Evolutionary conservation across 805 yeast species (phyloP).

Genomic region (Grigorovia yakushimaensis): DNA sequence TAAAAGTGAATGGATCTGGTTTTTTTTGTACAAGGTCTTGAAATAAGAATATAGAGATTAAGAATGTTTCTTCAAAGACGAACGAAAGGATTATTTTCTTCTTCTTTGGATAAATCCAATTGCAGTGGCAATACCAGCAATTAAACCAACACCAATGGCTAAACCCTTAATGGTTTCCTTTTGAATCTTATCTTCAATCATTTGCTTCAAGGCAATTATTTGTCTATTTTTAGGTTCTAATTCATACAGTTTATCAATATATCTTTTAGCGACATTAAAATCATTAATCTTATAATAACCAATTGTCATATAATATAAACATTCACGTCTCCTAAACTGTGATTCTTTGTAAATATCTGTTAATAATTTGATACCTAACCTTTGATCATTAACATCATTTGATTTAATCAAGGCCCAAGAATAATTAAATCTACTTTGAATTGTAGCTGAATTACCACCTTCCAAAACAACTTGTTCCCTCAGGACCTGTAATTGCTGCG

Average conservation of each 20-base stretch:
- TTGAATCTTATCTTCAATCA: conserved; percentile 76
- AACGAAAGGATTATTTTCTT: conserved; percentile 4
- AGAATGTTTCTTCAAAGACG: not conserved
- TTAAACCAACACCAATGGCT: conserved; percentile 75
- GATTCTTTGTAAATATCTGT: conserved; percentile 62
- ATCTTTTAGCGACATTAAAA: conserved; percentile 73
- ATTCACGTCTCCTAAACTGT: conserved; percentile 79
- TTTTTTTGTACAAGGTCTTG: no score
- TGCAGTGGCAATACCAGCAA: conserved; percentile 73
- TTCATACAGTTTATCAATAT: conserved; percentile 63
- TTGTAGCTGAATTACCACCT: conserved; percentile 59
- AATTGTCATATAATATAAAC: conserved; percentile 75
- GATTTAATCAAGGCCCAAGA: conserved; percentile 95
- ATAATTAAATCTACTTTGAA: conserved; percentile 83
- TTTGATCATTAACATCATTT: conserved; percentile 48
- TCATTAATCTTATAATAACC: conserved; percentile 88
- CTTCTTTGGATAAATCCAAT: conserved; percentile 18
- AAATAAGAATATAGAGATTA: not conserved
- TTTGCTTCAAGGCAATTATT: conserved; percentile 57
- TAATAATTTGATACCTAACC: conserved; percentile 69
- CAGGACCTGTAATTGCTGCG: conserved; percentile 66
- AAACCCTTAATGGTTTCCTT: conserved; percentile 83
- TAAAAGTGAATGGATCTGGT: no score
- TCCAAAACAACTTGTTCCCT: conserved; percentile 72
- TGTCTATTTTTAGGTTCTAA: conserved; percentile 83